Base-by-base conservation (phyloP, 2,329 filamentous ascomycete genomes). In the Calonectria pseudoreteaudii region DNA sequence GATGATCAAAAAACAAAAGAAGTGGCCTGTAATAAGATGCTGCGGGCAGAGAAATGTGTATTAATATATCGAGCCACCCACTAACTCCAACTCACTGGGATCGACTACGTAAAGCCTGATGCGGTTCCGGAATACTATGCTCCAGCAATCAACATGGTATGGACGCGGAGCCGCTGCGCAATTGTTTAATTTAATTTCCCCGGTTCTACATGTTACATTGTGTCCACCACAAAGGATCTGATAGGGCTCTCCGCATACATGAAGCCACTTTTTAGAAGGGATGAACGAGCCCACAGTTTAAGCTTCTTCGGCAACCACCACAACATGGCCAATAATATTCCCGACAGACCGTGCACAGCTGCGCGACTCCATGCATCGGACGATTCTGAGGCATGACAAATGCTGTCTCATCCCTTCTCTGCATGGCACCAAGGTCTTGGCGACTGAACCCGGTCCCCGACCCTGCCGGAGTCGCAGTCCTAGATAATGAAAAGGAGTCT, bases 281-380 rank as follows among this genome's bases (percentile, higher is more conserved):
- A 44, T 64, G 58, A 64, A 64, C 36, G 38, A 44, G 58, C 38
- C 58, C 58, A 64, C 58, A 30, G 58, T 64, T 64, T 64, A 64
- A 64, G 23, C 58, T 64, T 64, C 58, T 44, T 10, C 36, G 16
- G 23, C 28, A 64, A 64, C 58, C 58, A 28, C 38, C n/a, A 26
- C 16, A 8, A 30, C 36, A 6, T 30, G 8, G 23, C 58, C 58
- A 64, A 64, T 64, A 20, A 36, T 64, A 41, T 30, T 62, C 58
- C 58, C 16, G 23, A 64, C 16, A 34, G 26, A 31, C 26, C 36
- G 58, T 41, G 58, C 58, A 23, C 36, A 28, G 58, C 44, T 64
- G 23, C 36, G 26, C 14, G 18, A 10, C 58, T 28, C n/a, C 38
- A 28, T 30, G 7, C 36, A 64, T 64, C 58, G 28, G 58, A 64